Conservation (phyloP, 2,329 filamentous ascomycete genomes). For the Aschersonia sp. region DNA sequence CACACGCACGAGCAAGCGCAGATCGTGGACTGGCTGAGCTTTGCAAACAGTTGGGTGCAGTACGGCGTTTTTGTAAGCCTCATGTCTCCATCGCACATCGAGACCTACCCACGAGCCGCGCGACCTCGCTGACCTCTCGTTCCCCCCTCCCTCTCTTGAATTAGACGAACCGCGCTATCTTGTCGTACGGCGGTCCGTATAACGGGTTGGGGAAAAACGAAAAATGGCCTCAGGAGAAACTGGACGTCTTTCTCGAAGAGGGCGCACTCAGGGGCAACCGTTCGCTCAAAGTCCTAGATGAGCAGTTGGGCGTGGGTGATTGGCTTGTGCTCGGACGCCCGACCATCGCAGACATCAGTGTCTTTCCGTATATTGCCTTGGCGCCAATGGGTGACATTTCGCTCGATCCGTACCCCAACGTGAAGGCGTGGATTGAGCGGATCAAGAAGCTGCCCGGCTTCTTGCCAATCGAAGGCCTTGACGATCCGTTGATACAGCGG, state of each 20-base stretch:
- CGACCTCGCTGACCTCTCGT: no score
- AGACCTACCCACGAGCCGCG: no score
- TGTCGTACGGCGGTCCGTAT: no score
- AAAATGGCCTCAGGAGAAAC: not conserved
- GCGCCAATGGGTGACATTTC: not conserved
- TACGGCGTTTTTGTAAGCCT: not conserved
- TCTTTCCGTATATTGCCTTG: not conserved
- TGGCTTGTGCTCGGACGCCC: not conserved
- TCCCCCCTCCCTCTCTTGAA: no score
- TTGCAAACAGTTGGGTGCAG: not conserved
- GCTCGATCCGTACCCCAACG: not conserved
- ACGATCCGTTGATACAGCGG: no score
- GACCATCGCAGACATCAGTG: not conserved
- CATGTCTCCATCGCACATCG: not conserved
- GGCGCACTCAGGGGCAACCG: no score
- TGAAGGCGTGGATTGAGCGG: not conserved
- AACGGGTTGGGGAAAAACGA: no score
- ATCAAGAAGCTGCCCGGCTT: not conserved
- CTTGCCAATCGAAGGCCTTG: no score
- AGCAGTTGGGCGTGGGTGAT: not conserved
- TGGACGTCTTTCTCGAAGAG: not conserved
- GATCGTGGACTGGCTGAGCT: not conserved
- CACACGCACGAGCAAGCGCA: not conserved
- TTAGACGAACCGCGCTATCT: no score
- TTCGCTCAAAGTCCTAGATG: not conserved